Base-by-base conservation (phyloP, 257 asterid species). In the Nicotiana benthamiana region DNA sequence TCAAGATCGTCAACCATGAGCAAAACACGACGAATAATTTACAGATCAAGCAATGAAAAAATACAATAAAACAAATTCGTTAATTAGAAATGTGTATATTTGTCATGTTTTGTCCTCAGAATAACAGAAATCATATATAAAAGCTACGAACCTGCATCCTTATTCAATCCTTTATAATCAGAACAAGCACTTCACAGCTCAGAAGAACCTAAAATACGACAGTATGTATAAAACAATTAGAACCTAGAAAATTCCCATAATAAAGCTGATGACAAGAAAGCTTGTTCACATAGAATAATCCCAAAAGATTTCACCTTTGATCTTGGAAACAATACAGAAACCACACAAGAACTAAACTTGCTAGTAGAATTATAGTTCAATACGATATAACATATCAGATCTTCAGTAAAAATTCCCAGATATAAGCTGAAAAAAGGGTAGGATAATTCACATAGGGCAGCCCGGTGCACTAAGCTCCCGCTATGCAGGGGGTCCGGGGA, bases 121-220 rank as follows among this genome's bases (percentile, higher is more conserved):
- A 40, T 2, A 40, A 20, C 24, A 70, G 12, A 67, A 9, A 40
- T n/a, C 12, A 5, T 2, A 2, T 68, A 13, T 46, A 15, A 72
- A 32, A 56, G 60, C 48, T 24, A 72, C 43, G 9, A 74, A 74
- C 79, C 62, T 74, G 79, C 79, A 74, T 74, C 79, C 40, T 72
- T 24, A 3, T 22, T 43, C 4, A 46, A n/a, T 46, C 1, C 9
- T 46, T 10, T 22, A 12, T 10, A 46, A 61, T n/a, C 62, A 18
- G 62, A 9, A 26, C 32, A 57, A 74, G 24, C 61, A 74, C 61
- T 48, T 15, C 62, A 74, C 16, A 74, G 62, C 62, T 26, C 0
- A 24, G 59, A 22, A 15, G 9, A 74, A 74, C 46, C 79, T 74
- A 74, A 74, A 15, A 48, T 6, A 74, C 26, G 9, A 13, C 13